A percentile compares a stretch with the other conserved stretches of the same genome.
These are phyloP conservation scores for Botrytis paeoniae DNA, from an alignment of 2,329 filamentous ascomycete genomes.

Conservation along the genomic window DNA sequence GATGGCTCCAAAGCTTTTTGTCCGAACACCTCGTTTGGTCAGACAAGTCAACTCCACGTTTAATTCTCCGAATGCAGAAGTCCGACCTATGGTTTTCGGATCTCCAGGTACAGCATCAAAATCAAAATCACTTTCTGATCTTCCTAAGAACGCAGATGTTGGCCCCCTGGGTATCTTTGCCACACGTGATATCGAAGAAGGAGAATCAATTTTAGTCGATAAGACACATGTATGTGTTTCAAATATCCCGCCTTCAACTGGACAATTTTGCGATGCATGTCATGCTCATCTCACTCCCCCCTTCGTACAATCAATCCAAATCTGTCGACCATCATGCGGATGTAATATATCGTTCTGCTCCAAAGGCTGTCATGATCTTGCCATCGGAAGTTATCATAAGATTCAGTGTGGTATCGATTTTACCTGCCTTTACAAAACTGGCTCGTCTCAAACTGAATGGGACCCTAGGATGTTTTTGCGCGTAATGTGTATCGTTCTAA, in stretches of 20 bases:
- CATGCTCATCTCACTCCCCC: slow-evolving; percentile 24
- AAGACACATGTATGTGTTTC: slow-evolving; percentile 24
- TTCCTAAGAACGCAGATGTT: slow-evolving; percentile 23
- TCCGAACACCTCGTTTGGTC: slow-evolving; percentile 25
- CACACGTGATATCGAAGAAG: slow-evolving; percentile 27
- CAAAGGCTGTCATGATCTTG: slow-evolving; percentile 25
- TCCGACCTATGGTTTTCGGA: slow-evolving; percentile 27
- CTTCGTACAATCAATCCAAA: slow-evolving; percentile 15
- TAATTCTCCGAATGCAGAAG: slow-evolving; percentile 13
- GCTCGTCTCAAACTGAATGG: slow-evolving; percentile 20
- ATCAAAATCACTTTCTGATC: background rate
- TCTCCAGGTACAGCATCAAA: background rate
- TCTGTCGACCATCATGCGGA: slow-evolving; percentile 27
- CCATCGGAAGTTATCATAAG: slow-evolving; percentile 29
- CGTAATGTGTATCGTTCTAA: slow-evolving; percentile 28
- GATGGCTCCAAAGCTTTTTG: slow-evolving; percentile 28
- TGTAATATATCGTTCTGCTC: slow-evolving; percentile 30
- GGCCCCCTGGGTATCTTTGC: slow-evolving; percentile 35
- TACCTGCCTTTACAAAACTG: slow-evolving; percentile 27
- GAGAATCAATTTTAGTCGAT: slow-evolving; percentile 32
- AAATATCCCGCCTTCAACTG: slow-evolving; percentile 20
- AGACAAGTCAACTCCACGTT: slow-evolving; percentile 26
- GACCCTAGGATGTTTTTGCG: slow-evolving; percentile 28
- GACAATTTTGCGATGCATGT: slow-evolving; percentile 33
- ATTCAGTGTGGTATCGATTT: slow-evolving; percentile 31